Base-by-base conservation (phyloP, 225 moss, liverwort and hornwort species). In the Pseudoscleropodium purum region DNA sequence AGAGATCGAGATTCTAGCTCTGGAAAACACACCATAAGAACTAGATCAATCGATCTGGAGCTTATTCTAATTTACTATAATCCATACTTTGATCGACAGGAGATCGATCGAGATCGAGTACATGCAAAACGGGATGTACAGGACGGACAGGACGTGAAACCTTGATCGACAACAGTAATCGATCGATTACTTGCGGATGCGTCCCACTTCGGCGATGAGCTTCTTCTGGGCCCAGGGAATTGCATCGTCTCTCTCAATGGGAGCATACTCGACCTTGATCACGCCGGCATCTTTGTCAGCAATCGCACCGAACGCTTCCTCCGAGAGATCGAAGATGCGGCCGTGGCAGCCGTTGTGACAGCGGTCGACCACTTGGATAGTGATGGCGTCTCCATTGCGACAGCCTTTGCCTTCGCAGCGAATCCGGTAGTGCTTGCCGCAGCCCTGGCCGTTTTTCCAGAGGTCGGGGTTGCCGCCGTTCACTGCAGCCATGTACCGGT, bases 291-390 rank as follows among this genome's bases (percentile, higher is more conserved):
- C 61, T n/a, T 85, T 84, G n/a, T 93, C 84, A 14, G 93, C 93
- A 43, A 93, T 87, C 7, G 88, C 84, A 36, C 64, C 63, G 79
- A 92, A 92, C 15, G 92, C 92, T 29, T 87, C 82, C 10, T 81
- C 47, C 10, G 93, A 92, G 5, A 93, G 92, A 39, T 93, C 93
- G 61, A 93, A 92, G n/a, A 67, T 81, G 25, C 91, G 86, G 54
- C 89, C 88, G 6, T 69, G n/a, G 37, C 92, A 92, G 21, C 92
- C 92, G 17, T 75, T 75, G 54, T 83, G 91, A 51, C 93, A 92
- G 15, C 34, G 77, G 49, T 93, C 91, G 23, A 92, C 57, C 21
- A 92, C 49, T 75, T 88, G 79, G 75, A 93, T 45, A 2, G 17
- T 77, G 45, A 92, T 84, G 6, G 78, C 2, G 52, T 83, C 74